Base-by-base conservation (phyloP, 345 rosid genomes). In the Citrus glauca region DNA sequence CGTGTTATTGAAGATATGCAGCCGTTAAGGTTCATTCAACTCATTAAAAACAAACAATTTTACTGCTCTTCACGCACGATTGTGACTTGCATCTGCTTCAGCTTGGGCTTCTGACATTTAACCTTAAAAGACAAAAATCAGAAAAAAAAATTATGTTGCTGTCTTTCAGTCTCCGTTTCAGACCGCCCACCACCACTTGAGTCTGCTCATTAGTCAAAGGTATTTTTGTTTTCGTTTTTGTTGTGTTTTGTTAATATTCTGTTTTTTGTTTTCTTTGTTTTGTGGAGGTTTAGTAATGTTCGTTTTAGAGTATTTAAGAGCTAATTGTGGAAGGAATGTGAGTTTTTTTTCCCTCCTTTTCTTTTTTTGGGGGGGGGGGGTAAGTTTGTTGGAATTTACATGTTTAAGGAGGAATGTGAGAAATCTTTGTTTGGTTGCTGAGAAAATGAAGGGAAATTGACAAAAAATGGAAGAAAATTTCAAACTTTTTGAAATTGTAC, bases 1-100 rank as follows among this genome's bases (percentile, higher is more conserved):
- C 80, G 82, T 82, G 60, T 76, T 45, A 16, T 19, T 83, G 75
- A 83, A 76, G 85, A 66, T 72, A 79, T 79, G 80, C 33, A 7
- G 63, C 85, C 81, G 80, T 82, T 76, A 38, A 50, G 70, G 69
- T 4, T 65, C 53, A 1, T 38, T 37, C 19, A 28, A 24, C 64
- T 2, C 11, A 19, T 13, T 53, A 53, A 53, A 53, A 19, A 53
- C 71, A 20, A n/a, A 37, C 50, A 45, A 45, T 14, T 69, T 53
- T 0, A 17, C 22, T 53, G 22, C 57, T 5, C 22, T 53, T 53
- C 57, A 3, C 16, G 1, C 16, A 45, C 5, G 50, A 45, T 53
- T 5, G 1, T 57, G 35, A 24, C 40, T 25, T 2, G 40, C 66
- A 38, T 24, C 48, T 67, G 71, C 72, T 11, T 40, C 55, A 11